Evolutionary conservation across 108 stramenopile genomes (phyloP), one percentile per base, ranked within the genome.

Genomic region (Stephanodiscus minutulus): DNA sequence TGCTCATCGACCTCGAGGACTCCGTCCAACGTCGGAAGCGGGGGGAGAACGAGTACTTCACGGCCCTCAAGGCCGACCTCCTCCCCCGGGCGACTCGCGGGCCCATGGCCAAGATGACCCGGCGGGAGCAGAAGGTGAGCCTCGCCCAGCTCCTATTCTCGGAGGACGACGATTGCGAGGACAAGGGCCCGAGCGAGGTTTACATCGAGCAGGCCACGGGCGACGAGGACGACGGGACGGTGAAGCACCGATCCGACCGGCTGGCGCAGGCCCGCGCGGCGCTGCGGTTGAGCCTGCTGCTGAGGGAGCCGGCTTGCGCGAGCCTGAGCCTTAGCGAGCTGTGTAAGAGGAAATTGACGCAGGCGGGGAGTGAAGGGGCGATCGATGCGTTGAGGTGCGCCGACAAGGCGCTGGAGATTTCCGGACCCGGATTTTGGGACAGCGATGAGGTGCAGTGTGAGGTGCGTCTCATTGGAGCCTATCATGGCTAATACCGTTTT

Each of bases 1-100:
- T 96, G 5, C 81, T 93, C 20, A 91, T 96, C 77, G 94, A 96
- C 76, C 77, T 96, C 58, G 90, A 93, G 46, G 94, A 96, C 68
- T 84, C 77, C 54, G 91, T 91, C 33, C 85, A 88, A 52, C 77
- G 91, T 54, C 90, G 94, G 64, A 85, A 86, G 53, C 90, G 91
- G 31, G 94, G 94, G 31, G 91, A 92, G 66, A 87, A 70, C 54
- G 91, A 90, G 20, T 96, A 93, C 82, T 88, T 91, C 52, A 75
- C 72, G 9, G 88, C 91, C 36, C 82, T 93, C 46, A 86, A 89
- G 60, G 85, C 89, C 27, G 91, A 96, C 72, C 72, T 89, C 46
- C 84, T 96, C 37, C 94, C 94, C 46, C 87, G 91, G 20, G 86
- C 92, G 37, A 89, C 81, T 6, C 77, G 64, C 25, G 92, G 91